Conservation (phyloP, 2,329 filamentous ascomycete genomes). For the Berkeleyomyces rouxiae region DNA sequence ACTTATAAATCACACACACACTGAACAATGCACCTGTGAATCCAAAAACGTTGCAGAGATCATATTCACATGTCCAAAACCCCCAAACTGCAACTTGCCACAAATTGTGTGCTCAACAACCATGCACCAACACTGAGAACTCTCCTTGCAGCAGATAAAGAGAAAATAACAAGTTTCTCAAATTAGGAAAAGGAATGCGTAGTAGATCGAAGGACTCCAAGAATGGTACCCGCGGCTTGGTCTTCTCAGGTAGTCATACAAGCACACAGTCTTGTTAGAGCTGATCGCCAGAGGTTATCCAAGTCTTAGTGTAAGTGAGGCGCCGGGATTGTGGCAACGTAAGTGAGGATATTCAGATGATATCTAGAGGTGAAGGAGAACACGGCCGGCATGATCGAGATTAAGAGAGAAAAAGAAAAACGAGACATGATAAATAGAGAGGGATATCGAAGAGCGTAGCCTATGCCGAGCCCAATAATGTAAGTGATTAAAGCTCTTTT, state of each 20-base stretch:
- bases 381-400: constrained; percentile 1
- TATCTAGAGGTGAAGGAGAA: not conserved
- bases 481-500: constrained; percentile 10
- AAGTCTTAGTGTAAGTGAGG: not conserved
- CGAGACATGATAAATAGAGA: not conserved
- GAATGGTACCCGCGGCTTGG: not conserved
- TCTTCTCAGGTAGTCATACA: not conserved
- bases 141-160: not conserved
- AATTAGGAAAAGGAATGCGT: not conserved
- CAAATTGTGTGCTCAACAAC: not conserved
- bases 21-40: too few species aligned
- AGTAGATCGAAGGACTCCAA: not conserved
- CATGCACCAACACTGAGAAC: not conserved
- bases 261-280: not conserved
- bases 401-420: not conserved
- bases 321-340: not conserved
- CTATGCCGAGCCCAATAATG: constrained; percentile 7
- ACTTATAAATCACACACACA: too few species aligned
- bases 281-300: not conserved
- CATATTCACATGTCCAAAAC: too few species aligned
- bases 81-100: not conserved
- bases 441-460: constrained; percentile 9
- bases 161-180: not conserved
- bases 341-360: not conserved
- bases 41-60: too few species aligned